Evolutionary conservation across 2,329 filamentous ascomycete genomes (phyloP), one percentile per base, ranked within the genome.

Genomic region (Colletotrichum tofieldiae): DNA sequence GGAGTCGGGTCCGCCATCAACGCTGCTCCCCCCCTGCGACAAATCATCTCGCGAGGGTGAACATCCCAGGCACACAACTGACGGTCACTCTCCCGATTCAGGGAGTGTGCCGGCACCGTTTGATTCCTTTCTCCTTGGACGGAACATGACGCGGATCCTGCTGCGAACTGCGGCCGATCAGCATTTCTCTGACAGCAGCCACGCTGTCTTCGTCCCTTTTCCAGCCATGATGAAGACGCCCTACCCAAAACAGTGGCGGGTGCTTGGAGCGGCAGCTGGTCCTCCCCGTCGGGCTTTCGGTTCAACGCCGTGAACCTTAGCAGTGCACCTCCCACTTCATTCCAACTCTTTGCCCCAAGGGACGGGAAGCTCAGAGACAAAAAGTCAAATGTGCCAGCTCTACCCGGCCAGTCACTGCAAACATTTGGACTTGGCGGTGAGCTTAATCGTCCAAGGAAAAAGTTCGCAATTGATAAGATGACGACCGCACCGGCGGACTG

Each of bases 121-220:
- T 29, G 60, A 49, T 69, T 65, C 65, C 39, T 69, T 18, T 49
- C 23, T 55, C 49, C 51, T 60, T 61, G 51, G 47, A 65, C 65
- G 59, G 64, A 64, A 69, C 65, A 69, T 55, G 54, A 65, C 59
- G 70, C 65, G 54, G 70, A 61, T 72, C 65, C 39, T 55, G 41
- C 65, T 65, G 60, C 54, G 54, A 69, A 65, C 65, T 26, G 60
- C 52, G 35, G 70, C 54, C 60, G 70, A 72, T 72, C 70, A 65
- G 60, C 60, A 70, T 70, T 70, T 69, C 54, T 60, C 45, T 64
- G 45, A 65, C 52, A 64, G 32, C 54, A 49, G 65, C 54, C 43
- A 41, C 47, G 52, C 47, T 18, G 45, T 32, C 32, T n/a, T 65
- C 60, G 14, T 60, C n/a, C 64, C 64, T 26, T 65, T 39, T 59